Evolutionary conservation across 1,139 yeast species (phyloP).

Genomic region (Saccharomycopsis crataegensis): DNA sequence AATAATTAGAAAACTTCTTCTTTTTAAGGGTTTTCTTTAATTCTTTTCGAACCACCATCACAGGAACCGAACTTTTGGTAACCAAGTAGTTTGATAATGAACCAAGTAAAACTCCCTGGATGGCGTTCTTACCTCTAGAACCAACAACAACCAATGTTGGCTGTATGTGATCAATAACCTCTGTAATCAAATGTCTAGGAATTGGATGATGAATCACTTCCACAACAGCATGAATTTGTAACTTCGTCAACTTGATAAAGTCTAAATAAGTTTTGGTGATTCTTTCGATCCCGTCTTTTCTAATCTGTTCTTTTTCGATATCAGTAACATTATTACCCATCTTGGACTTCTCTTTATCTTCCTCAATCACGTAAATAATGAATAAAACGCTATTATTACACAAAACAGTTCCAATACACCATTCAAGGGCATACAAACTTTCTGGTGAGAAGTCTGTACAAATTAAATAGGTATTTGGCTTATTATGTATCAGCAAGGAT

Average conservation of each 20-base stretch:
- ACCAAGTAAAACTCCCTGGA: conserved; percentile 71
- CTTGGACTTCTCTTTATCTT: conserved; percentile 35
- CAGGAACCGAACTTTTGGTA: conserved; percentile 75
- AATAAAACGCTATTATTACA: conserved; percentile 81
- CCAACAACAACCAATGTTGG: conserved; percentile 84
- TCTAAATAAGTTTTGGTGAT: conserved; percentile 55
- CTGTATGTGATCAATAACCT: conserved; percentile 71
- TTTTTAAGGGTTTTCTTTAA: conserved; percentile 67
- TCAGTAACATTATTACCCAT: conserved; percentile 15
- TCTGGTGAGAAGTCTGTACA: conserved; percentile 84
- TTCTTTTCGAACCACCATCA: conserved; percentile 82
- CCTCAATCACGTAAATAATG: conserved; percentile 72
- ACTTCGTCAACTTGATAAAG: conserved; percentile 59
- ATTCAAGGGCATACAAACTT: conserved; percentile 77
- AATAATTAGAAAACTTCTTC: conserved; percentile 25
- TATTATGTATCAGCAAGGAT: conserved; percentile 34
- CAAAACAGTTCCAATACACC: conserved; percentile 83
- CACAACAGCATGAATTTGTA: conserved; percentile 68
- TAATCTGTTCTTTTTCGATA: conserved; percentile 34
- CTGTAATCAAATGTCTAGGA: conserved; percentile 79
- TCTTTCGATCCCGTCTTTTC: conserved; percentile 52
- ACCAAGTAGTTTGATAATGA: conserved; percentile 71
- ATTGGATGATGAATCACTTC: conserved; percentile 80
- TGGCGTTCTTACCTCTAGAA: conserved; percentile 67
- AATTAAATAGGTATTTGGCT: conserved; percentile 63